Evolutionary conservation across 148 eudicot genomes (phyloP).

Genomic region (Rhododendron henanense): DNA sequence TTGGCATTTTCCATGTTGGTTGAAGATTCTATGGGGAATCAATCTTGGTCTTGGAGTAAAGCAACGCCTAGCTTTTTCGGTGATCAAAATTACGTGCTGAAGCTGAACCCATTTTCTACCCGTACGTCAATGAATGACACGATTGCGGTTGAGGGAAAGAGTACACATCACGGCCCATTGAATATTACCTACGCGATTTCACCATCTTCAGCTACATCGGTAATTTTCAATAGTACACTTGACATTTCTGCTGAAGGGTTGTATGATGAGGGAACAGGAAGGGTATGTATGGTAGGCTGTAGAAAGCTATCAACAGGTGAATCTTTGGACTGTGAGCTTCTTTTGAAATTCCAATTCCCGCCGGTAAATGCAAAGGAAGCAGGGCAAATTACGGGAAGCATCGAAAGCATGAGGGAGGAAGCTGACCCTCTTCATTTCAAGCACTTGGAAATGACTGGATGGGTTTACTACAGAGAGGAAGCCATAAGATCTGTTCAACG

Average conservation of each 20-base stretch:
- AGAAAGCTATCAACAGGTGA: slow-evolving; percentile 5
- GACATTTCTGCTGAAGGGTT: slow-evolving; percentile 23
- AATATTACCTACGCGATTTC: slow-evolving; percentile 11
- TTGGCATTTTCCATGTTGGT: slow-evolving; percentile 2
- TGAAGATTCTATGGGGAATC: not conserved
- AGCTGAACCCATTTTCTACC: no score
- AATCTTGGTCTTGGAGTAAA: not conserved
- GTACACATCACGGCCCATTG: not conserved
- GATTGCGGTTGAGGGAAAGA: not conserved
- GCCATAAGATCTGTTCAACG: slow-evolving; percentile 5
- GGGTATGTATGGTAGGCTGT: slow-evolving; percentile 23
- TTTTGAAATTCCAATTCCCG: slow-evolving; percentile 12
- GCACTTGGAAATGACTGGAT: not conserved
- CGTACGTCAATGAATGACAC: not conserved
- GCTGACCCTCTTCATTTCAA: slow-evolving; percentile 17
- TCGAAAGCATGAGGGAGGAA: slow-evolving; percentile 7
- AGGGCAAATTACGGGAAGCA: slow-evolving; percentile 10
- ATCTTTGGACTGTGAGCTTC: slow-evolving; percentile 18
- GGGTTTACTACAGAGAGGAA: not conserved
- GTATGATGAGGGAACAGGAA: slow-evolving; percentile 19
- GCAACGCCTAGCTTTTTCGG: slow-evolving; percentile 8
- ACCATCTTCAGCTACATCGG: not conserved
- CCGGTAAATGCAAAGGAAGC: not conserved
- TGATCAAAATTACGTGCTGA: not conserved
- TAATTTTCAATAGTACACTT: not conserved